phyloP scores from a whole-genome alignment of 306 rosid species.

The Crataegus laevigata region DNA sequence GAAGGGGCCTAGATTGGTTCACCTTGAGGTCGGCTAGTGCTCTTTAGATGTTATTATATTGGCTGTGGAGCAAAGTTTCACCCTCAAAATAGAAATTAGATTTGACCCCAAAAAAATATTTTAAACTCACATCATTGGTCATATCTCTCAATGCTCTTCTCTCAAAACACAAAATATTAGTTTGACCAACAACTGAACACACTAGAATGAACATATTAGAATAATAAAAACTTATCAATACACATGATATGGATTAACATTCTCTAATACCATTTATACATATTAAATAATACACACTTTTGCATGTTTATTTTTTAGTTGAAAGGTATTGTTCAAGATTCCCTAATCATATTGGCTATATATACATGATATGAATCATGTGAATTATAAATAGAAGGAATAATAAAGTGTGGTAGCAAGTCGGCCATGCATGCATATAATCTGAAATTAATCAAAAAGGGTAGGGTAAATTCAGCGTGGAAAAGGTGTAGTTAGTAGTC shows the following conservation, averaged over 20 bases:
- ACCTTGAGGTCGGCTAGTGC: background rate
- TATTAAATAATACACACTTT: background rate
- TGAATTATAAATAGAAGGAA: background rate
- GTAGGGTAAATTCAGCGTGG: background rate
- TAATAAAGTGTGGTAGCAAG: background rate
- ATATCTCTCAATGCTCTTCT: background rate
- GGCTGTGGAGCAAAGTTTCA: background rate
- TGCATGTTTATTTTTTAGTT: background rate
- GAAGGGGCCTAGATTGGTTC: background rate
- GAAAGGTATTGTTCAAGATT: background rate
- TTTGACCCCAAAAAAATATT: background rate
- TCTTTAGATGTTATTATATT: background rate
- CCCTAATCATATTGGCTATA: background rate
- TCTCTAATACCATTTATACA: background rate
- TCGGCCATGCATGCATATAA: slow-evolving; percentile 4
- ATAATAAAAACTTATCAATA: background rate
- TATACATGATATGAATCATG: background rate
- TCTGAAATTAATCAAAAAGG: background rate
- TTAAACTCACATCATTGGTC: background rate
- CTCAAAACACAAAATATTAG: background rate
- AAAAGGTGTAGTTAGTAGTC: slow-evolving; percentile 1
- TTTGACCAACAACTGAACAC: background rate
- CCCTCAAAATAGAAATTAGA: background rate
- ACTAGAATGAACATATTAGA: too few relatives aligned
- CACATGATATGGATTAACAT: background rate